Conservation (phyloP, 495 filamentous ascomycete genomes). For the Podospora pseudoanserina region DNA sequence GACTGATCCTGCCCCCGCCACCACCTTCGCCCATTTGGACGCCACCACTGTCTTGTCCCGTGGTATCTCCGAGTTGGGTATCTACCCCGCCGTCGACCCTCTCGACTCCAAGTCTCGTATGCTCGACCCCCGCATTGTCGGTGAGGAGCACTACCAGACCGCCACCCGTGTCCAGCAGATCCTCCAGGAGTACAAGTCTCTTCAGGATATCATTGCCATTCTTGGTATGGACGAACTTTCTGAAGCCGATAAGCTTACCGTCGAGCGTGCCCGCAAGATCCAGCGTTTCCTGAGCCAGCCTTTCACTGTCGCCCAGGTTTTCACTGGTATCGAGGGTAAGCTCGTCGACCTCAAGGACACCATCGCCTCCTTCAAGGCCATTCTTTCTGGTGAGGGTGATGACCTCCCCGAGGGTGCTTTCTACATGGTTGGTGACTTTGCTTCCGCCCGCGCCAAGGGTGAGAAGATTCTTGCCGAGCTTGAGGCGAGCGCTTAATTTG, state of each 20-base stretch:
- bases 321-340: conserved; percentile 97
- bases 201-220: conserved; percentile 99
- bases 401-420: conserved; percentile 93
- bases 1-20: conserved; percentile 98
- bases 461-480: conserved; percentile 99
- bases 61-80: conserved; percentile 99
- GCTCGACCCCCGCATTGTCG: conserved; percentile 97
- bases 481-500: conserved; percentile 63
- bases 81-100: conserved; percentile 99
- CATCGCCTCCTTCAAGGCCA: conserved; percentile 93
- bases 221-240: conserved; percentile 99
- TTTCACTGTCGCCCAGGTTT: conserved; percentile 97
- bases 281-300: conserved; percentile 99
- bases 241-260: conserved; percentile 97
- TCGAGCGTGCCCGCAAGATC: conserved; percentile 99
- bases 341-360: conserved; percentile 98
- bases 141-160: conserved; percentile 94
- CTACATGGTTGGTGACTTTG: conserved; percentile 98
- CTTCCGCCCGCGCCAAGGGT: conserved; percentile 90
- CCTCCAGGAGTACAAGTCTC: conserved; percentile 99
- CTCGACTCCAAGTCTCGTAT: conserved; percentile 99
- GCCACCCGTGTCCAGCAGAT: conserved; percentile 96
- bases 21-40: conserved; percentile 99
- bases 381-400: conserved; percentile 92
- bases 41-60: conserved; percentile 99